These are phyloP conservation scores for Lentinula aciculospora DNA, from an alignment of 768 basidiomycete species.

Conservation along the genomic window DNA sequence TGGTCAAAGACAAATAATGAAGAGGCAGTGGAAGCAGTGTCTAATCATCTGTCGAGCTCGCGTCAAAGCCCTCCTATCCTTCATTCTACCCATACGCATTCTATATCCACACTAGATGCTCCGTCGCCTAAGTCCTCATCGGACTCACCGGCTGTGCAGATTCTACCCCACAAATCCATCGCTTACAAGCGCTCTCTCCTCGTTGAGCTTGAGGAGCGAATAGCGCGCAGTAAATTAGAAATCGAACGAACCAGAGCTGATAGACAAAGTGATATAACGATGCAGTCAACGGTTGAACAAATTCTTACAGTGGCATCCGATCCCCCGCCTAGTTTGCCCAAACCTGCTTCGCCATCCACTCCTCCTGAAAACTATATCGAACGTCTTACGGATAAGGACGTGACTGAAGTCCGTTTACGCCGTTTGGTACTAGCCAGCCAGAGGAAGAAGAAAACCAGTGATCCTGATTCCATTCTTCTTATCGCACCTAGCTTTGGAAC, in stretches of 20 bases:
- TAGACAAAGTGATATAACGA: background rate
- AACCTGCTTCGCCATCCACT: background rate
- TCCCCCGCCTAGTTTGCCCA: background rate
- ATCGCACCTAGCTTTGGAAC: constrained; percentile 12
- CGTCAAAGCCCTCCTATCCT: too few relatives aligned
- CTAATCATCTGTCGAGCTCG: too few relatives aligned
- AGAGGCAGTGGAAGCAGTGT: too few relatives aligned
- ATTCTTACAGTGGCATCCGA: background rate
- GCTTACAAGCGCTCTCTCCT: constrained; percentile 31
- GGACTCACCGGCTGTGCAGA: constrained; percentile 31
- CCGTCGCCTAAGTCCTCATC: constrained; percentile 23
- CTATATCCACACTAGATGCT: too few relatives aligned
- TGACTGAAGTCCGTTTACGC: constrained; percentile 37
- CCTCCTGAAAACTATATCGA: background rate
- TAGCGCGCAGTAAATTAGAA: constrained; percentile 31
- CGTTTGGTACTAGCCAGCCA: constrained; percentile 24
- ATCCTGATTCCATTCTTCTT: background rate
- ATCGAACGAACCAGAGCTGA: constrained; percentile 13
- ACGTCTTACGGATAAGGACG: constrained; percentile 20
- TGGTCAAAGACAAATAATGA: too few relatives aligned
- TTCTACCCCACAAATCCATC: constrained; percentile 30
- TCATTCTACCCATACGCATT: too few relatives aligned
- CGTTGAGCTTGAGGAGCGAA: constrained; percentile 38
- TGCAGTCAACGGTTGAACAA: background rate
- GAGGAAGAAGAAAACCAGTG: background rate